Percentiles rank a stretch among this genome's conserved stretches.
Conservation (phyloP, 768 basidiomycete genomes). For the Mycena latifolia region DNA sequence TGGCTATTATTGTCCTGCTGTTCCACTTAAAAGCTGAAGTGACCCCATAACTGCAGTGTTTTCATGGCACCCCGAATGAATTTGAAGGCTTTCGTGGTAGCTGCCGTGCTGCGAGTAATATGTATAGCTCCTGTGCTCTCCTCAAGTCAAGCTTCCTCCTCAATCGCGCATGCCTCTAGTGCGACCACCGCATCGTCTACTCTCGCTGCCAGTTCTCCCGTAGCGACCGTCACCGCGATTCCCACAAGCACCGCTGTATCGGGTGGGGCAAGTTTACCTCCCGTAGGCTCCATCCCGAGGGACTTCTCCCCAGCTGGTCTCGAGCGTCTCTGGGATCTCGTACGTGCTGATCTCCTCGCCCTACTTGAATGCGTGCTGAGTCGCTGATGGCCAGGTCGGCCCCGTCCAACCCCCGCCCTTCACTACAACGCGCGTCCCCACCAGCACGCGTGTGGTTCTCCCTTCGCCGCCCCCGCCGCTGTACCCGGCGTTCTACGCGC, state of each 20-base stretch:
- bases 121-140: background rate
- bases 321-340: constrained; percentile 57
- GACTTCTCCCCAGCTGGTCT: constrained; percentile 56
- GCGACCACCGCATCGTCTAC: background rate
- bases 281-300: constrained; percentile 53
- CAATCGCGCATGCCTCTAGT: background rate
- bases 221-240: constrained; percentile 1
- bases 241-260: constrained; percentile 15
- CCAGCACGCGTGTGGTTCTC: constrained; percentile 48
- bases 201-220: background rate
- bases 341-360: constrained; percentile 36
- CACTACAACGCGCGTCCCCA: constrained; percentile 56
- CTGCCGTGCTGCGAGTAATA: background rate
- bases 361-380: background rate
- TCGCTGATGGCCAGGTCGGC: constrained; percentile 49
- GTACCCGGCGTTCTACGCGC: constrained; percentile 61
- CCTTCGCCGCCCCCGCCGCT: constrained; percentile 59
- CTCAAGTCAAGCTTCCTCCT: background rate
- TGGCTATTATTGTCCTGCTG: too few relatives aligned
- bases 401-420: constrained; percentile 58
- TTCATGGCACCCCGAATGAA: too few relatives aligned
- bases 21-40: too few relatives aligned
- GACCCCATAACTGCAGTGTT: too few relatives aligned
- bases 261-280: constrained; percentile 47
- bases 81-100: background rate